Evolutionary conservation across 1,284 basidiomycete species (phyloP), one percentile per base, ranked within the genome.

Genomic region (Pseudozyma flocculosa): DNA sequence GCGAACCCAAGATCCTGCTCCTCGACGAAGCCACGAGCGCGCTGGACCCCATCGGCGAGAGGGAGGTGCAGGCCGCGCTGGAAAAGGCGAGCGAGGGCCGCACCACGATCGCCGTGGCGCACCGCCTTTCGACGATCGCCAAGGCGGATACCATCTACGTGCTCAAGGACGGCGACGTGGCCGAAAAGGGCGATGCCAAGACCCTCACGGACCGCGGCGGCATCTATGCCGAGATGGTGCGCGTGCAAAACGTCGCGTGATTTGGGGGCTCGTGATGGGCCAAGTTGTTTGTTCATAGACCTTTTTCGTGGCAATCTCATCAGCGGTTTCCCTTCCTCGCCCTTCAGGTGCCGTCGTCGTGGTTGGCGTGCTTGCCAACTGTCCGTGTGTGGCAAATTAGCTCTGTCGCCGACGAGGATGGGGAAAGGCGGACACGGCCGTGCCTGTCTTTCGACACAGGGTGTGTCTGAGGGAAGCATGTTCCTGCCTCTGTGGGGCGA

Each of bases 1-100:
- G 92, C 7, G 90, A 95, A 70, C 93, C 93, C 37, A 91, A 90
- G 79, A 88, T 96, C 21, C 82, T 95, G 34, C 81, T 96, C 18
- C 82, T 78, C n/a, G 75, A 78, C 52, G 73, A 76, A 50, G 92
- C 92, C 4, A 96, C 93, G 0, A 92, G 89, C 22, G 92, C 92
- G 1, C 83, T 97, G 32, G 93, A 97, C 80, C 90, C 89, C 24
- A 88, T 86, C 2, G 61, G 55, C 24, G 93, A 97, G 79, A 88
- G 88, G 43, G 83, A 95, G 52, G 93, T 97, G 0, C 94, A 97
- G 75, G 86, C 85, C 19, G 93, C 94, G 0, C 84, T 97, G 22
- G 92, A 97, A 79, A 84, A 86, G 70, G 93, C 92, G 13, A 86
- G 90, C 4, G 88, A 86, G 80, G 92, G 92, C 26, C 44, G 66